Evolutionary conservation across 441 rosid genomes (phyloP), one percentile per base, ranked within the genome.

Genomic region (Geranium incanum): DNA sequence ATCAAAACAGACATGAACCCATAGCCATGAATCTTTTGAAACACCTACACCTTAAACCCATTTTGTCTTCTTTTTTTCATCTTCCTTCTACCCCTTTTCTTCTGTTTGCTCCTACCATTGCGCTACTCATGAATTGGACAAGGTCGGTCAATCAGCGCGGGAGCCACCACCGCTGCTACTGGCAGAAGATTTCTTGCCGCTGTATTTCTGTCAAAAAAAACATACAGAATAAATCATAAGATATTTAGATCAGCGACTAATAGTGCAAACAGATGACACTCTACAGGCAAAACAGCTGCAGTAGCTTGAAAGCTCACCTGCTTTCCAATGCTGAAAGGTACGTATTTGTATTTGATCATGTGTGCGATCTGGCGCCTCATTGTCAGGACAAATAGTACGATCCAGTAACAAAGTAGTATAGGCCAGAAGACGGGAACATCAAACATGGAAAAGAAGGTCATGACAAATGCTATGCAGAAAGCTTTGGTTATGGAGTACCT

Each of bases 391-490:
- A 92, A 89, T 36, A 94, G 89, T 75, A 92, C 85, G n/a, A 92
- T 52, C 97, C 97, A 95, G 82, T 92, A 95, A 84, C 90, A 92
- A 52, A 95, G 91, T 36, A 95, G 81, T 78, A 92, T 90, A 12
- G 97, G 99, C 99, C 97, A 92, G 80, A 94, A 95, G 59, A 95
- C 99, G 2, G 97, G 97, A 43, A 95, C 91, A 59, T 95, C 97
- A 72, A 95, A 95, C 41, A 84, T 77, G 12, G 85, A 81, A 79
- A 90, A 92, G 89, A 95, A 95, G 11, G 97, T 90, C 97, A 89
- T 85, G 13, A 86, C 23, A 79, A 95, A 90, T 4, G 97, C 95
- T 52, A 94, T 82, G 84, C 84, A 81, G 76, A 90, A 87, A 39
- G 97, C 97, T 82, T 83, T 87, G 1, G 96, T 88, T 79, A 88